These are phyloP conservation scores for Rhodotorula diobovata DNA, from an alignment of 768 basidiomycete species.

Conservation along the genomic window DNA sequence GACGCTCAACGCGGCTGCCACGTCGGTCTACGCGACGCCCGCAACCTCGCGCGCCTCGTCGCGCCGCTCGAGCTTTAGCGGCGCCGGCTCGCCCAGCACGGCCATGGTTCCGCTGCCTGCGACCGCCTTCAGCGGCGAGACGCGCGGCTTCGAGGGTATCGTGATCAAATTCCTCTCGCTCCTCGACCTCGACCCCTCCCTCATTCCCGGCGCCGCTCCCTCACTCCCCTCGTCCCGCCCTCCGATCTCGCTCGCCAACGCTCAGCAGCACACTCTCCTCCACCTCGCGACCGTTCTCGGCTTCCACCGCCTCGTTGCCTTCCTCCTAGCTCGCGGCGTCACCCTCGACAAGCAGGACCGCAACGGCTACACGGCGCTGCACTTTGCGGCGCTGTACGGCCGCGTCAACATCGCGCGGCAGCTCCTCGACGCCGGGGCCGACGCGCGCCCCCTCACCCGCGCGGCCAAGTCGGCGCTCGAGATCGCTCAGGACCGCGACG, in stretches of 20 bases:
- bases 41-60: constrained; percentile 22
- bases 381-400: constrained; percentile 70
- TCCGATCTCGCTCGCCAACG: constrained; percentile 67
- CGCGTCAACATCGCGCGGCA: constrained; percentile 62
- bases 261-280: constrained; percentile 75
- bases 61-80: constrained; percentile 22
- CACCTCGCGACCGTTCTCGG: constrained; percentile 80
- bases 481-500: constrained; percentile 48
- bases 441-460: constrained; percentile 49
- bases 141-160: constrained; percentile 62
- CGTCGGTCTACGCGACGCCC: constrained; percentile 24
- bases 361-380: constrained; percentile 84
- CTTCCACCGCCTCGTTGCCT: constrained; percentile 64
- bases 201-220: constrained; percentile 51
- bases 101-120: not conserved
- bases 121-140: constrained; percentile 11
- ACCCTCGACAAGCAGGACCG: constrained; percentile 79
- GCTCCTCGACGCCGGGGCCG: constrained; percentile 75
- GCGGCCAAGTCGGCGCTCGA: constrained; percentile 49
- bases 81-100: not conserved
- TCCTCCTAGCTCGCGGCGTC: constrained; percentile 66
- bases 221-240: constrained; percentile 47
- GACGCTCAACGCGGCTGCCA: constrained; percentile 20
- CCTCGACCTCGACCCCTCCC: constrained; percentile 58
- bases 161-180: constrained; percentile 76